phyloP scores from a whole-genome alignment of 805 yeast species.

The Spathaspora girioi region DNA sequence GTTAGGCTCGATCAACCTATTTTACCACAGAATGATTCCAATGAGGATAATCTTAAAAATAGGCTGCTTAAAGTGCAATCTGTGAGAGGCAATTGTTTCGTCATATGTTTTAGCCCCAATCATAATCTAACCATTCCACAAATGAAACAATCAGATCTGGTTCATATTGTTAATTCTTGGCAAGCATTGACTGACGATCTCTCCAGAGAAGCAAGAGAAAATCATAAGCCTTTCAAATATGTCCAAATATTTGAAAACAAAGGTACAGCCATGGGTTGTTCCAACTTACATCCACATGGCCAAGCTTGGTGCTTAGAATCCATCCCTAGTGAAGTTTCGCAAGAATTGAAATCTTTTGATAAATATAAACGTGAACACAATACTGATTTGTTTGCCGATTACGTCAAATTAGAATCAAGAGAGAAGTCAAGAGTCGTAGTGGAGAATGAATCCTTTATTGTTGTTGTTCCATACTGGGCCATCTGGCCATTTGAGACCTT shows the following conservation, averaged over 20 bases:
- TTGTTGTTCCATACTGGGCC: slow-evolving; percentile 79
- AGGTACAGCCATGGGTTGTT: slow-evolving; percentile 79
- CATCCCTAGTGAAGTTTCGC: slow-evolving; percentile 63
- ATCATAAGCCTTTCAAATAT: slow-evolving; percentile 49
- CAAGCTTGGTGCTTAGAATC: slow-evolving; percentile 73
- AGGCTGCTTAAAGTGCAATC: slow-evolving; percentile 58
- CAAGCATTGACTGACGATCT: slow-evolving; percentile 46
- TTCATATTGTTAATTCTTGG: slow-evolving; percentile 57
- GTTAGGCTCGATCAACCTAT: slow-evolving; percentile 60
- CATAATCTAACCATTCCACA: slow-evolving; percentile 65
- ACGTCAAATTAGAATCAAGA: slow-evolving; percentile 51
- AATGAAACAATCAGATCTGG: slow-evolving; percentile 46
- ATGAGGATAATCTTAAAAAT: slow-evolving; percentile 12
- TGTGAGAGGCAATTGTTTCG: slow-evolving; percentile 65
- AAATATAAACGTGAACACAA: slow-evolving; percentile 40
- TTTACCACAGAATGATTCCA: too few species aligned
- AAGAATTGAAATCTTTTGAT: slow-evolving; percentile 52
- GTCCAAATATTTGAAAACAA: slow-evolving; percentile 75
- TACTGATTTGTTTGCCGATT: slow-evolving; percentile 57
- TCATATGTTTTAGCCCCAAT: slow-evolving; percentile 68
- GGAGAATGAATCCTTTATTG: slow-evolving; percentile 60
- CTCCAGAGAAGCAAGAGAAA: slow-evolving; percentile 28
- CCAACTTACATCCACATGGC: slow-evolving; percentile 80
- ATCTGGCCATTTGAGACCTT: slow-evolving; percentile 78
- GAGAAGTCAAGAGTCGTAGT: slow-evolving; percentile 51